Conservation (phyloP, 176 grass and related monocot species). For the Pontederia paniculata region DNA sequence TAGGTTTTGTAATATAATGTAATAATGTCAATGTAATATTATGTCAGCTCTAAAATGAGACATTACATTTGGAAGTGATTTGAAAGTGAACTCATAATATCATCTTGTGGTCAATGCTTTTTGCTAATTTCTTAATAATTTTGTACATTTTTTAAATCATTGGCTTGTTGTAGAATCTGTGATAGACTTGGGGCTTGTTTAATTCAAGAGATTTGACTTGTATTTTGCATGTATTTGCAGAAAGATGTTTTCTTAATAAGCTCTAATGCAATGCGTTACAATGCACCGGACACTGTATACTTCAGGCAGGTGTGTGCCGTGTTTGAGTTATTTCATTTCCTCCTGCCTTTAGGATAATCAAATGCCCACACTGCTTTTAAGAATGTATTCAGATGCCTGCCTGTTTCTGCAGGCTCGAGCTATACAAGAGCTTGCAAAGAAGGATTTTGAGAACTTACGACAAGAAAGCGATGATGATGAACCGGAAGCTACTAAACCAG, state of each 20-base stretch:
- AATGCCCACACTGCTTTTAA: not conserved
- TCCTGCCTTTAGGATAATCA: not conserved
- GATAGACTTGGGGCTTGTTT: not conserved
- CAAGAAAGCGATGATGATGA: slow-evolving; percentile 88
- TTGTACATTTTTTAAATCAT: no score
- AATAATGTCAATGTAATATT: no score
- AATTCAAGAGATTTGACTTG: no score
- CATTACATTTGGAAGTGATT: no score
- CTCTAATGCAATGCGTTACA: slow-evolving; percentile 93
- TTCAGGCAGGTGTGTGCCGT: slow-evolving; percentile 53
- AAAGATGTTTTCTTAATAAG: slow-evolving; percentile 77
- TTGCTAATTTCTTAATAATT: no score
- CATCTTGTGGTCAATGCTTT: no score
- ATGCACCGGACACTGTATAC: slow-evolving; percentile 84
- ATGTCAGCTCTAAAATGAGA: no score
- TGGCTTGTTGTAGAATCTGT: no score
- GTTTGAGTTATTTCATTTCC: not conserved
- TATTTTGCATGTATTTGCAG: slow-evolving; percentile 32
- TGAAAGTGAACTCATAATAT: no score
- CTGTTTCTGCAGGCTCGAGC: slow-evolving; percentile 50
- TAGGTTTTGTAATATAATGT: no score
- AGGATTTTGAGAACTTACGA: slow-evolving; percentile 90
- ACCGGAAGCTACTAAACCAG: slow-evolving; percentile 31
- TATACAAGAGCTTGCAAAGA: slow-evolving; percentile 97
- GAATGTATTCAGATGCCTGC: slow-evolving; percentile 5